Conservation (phyloP, 495 filamentous ascomycete species). For the Elasticomyces elasticus region DNA sequence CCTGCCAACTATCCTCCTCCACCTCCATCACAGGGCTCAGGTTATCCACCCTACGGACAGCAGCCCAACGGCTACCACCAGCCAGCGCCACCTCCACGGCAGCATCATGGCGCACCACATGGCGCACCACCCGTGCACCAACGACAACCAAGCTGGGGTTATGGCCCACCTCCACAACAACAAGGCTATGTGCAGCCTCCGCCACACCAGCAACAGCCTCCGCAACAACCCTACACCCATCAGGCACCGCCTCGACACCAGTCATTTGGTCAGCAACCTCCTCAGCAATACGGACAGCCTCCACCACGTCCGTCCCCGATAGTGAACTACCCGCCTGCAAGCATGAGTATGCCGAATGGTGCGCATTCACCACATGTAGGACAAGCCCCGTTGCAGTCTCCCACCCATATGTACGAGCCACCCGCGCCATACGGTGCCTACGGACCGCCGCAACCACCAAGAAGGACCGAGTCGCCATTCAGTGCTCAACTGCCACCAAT, state of each 20-base stretch:
- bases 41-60: slow-evolving; percentile 13
- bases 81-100: slow-evolving; percentile 11
- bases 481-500: slow-evolving; percentile 5
- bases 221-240: not conserved
- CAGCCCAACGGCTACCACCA: slow-evolving; percentile 25
- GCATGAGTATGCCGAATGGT: slow-evolving; percentile 18
- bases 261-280: slow-evolving; percentile 4
- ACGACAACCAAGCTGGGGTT: slow-evolving; percentile 9
- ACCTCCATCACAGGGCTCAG: slow-evolving; percentile 3
- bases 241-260: not conserved
- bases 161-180: slow-evolving; percentile 12
- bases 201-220: not conserved
- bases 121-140: slow-evolving; percentile 6
- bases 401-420: too few relatives aligned
- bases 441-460: not conserved
- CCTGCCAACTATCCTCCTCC: not conserved
- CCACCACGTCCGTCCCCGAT: slow-evolving; percentile 2
- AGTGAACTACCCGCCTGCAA: not conserved
- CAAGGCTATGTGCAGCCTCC: not conserved
- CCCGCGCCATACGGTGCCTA: too few relatives aligned
- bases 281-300: slow-evolving; percentile 6
- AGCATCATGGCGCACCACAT: slow-evolving; percentile 5
- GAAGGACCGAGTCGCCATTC: slow-evolving; percentile 6
- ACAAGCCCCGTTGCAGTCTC: slow-evolving; percentile 21
- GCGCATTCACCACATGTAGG: slow-evolving; percentile 21